phyloP scores from a whole-genome alignment of 2,329 filamentous ascomycete species.

The Albophoma yamanashiensis region DNA sequence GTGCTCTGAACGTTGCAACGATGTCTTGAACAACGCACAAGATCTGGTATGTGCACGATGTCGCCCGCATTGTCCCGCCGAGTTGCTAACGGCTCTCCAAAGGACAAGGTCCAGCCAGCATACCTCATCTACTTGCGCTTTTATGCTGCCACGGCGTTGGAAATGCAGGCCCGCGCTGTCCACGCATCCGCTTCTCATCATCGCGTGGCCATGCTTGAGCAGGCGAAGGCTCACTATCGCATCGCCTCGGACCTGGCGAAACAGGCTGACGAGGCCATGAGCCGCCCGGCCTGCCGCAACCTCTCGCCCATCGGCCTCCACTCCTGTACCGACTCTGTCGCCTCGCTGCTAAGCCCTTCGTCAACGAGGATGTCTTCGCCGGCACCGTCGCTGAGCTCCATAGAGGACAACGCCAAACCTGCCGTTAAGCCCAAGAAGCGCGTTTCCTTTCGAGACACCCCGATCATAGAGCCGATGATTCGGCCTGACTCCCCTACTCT shows the following conservation, averaged over 20 bases:
- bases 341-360: conserved; percentile 31
- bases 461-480: conserved; percentile 32
- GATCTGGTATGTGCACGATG: conserved; percentile 25
- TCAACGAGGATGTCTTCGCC: conserved; percentile 36
- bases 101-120: conserved; percentile 35
- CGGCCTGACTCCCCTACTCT: conserved; percentile 51
- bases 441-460: conserved; percentile 24
- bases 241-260: conserved; percentile 36
- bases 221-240: conserved; percentile 42
- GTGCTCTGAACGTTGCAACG: conserved; percentile 40
- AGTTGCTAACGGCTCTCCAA: conserved; percentile 2
- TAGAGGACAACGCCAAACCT: conserved; percentile 5
- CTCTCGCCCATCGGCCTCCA: conserved; percentile 28
- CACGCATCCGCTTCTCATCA: conserved; percentile 34
- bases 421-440: conserved; percentile 24
- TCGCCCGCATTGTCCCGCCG: background rate
- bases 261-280: conserved; percentile 30
- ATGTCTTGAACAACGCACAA: conserved; percentile 39
- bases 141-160: conserved; percentile 49
- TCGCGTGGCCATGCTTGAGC: conserved; percentile 35
- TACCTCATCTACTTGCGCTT: conserved; percentile 50
- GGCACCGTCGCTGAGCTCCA: conserved; percentile 23
- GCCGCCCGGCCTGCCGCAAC: conserved; percentile 26
- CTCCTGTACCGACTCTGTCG: conserved; percentile 36
- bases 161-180: conserved; percentile 42